Evolutionary conservation across 768 basidiomycete genomes (phyloP).

Genomic region (Trametes cubensis): DNA sequence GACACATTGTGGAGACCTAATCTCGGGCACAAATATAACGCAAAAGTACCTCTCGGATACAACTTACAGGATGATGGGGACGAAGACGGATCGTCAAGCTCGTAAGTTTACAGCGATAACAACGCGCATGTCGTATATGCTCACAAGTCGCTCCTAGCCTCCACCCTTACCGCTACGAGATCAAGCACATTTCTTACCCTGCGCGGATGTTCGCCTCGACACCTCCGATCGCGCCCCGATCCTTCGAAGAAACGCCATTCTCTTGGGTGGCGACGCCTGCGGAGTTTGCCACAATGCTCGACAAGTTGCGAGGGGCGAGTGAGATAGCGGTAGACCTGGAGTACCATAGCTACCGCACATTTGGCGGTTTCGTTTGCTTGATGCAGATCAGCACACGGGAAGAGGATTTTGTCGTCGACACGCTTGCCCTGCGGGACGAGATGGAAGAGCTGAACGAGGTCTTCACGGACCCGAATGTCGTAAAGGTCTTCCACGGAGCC

Average conservation of each 20-base stretch:
- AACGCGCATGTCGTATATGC: background rate
- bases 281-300: slow-evolving; percentile 64
- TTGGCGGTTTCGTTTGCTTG: slow-evolving; percentile 85
- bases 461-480: slow-evolving; percentile 79
- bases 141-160: slow-evolving; percentile 12
- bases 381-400: slow-evolving; percentile 89
- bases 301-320: slow-evolving; percentile 58
- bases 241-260: slow-evolving; percentile 70
- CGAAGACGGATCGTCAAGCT: slow-evolving; percentile 27
- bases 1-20: slow-evolving; percentile 65
- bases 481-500: slow-evolving; percentile 96
- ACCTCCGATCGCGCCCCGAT: slow-evolving; percentile 52
- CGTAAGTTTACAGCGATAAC: slow-evolving; percentile 33
- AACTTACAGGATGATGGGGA: slow-evolving; percentile 42
- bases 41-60: slow-evolving; percentile 80
- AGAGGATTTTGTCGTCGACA: slow-evolving; percentile 87
- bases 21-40: slow-evolving; percentile 78
- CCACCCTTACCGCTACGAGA: slow-evolving; percentile 89
- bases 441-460: slow-evolving; percentile 78
- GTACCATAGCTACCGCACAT: slow-evolving; percentile 87
- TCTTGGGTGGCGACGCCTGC: slow-evolving; percentile 67
- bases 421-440: slow-evolving; percentile 73
- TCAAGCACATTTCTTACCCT: slow-evolving; percentile 73
- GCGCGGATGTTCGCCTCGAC: slow-evolving; percentile 59
- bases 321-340: slow-evolving; percentile 96